Percentiles rank a stretch among this genome's conserved stretches.
Conservation (phyloP, 2,329 filamentous ascomycete genomes). For the Colletotrichum nymphaeae region DNA sequence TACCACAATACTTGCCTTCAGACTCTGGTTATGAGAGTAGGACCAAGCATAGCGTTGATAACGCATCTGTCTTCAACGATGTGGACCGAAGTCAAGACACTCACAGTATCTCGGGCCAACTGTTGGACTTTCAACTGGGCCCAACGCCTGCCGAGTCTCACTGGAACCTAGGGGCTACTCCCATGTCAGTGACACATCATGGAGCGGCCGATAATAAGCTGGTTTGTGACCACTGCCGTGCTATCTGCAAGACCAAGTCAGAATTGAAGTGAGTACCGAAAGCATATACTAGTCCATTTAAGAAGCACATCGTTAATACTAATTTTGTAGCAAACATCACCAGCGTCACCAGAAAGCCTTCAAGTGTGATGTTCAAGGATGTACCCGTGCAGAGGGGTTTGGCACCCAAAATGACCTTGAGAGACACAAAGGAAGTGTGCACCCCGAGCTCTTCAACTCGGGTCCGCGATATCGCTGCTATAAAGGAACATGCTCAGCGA, state of each 20-base stretch:
- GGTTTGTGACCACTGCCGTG: slow-evolving; percentile 53
- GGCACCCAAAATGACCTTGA: slow-evolving; percentile 84
- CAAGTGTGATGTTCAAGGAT: slow-evolving; percentile 69
- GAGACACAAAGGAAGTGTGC: slow-evolving; percentile 81
- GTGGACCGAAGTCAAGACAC: slow-evolving; percentile 52
- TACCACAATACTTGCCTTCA: slow-evolving; percentile 46
- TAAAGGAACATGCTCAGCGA: slow-evolving; percentile 65
- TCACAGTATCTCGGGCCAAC: slow-evolving; percentile 49
- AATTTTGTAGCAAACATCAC: slow-evolving; percentile 74
- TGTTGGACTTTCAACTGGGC: slow-evolving; percentile 45
- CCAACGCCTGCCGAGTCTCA: background rate
- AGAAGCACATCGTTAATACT: slow-evolving; percentile 37
- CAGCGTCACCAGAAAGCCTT: slow-evolving; percentile 77
- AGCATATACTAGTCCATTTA: background rate
- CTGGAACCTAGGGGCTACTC: background rate
- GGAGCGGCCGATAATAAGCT: slow-evolving; percentile 37
- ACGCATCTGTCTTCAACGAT: slow-evolving; percentile 57
- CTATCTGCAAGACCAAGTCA: slow-evolving; percentile 61
- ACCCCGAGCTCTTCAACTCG: slow-evolving; percentile 60
- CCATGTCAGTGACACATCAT: slow-evolving; percentile 22
- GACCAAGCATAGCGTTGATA: slow-evolving; percentile 55
- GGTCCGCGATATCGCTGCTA: slow-evolving; percentile 71
- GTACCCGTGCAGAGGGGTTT: slow-evolving; percentile 74
- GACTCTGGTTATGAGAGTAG: slow-evolving; percentile 62
- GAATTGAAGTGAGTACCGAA: slow-evolving; percentile 63